Evolutionary conservation across 495 filamentous ascomycete species (phyloP).

Genomic region (Trypethelium eluteriae): DNA sequence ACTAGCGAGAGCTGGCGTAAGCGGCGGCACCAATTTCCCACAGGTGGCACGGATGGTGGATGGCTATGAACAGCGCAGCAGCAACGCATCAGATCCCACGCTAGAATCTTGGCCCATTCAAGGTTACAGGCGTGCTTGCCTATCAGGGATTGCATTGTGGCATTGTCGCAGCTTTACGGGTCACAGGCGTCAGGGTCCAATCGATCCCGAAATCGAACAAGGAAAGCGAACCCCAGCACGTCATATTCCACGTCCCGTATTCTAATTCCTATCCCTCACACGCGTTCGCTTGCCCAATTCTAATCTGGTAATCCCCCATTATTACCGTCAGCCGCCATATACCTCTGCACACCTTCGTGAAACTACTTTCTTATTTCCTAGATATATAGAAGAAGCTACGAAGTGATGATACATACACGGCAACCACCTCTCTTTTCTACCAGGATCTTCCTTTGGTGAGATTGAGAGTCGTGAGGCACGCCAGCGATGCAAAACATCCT

Average conservation of each 20-base stretch:
- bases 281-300: too few species aligned
- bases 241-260: neutral
- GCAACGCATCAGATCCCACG: neutral
- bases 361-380: too few species aligned
- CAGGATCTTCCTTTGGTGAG: neutral
- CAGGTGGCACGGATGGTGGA: neutral
- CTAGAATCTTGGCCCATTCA: neutral
- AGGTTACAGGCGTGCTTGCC: neutral
- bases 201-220: neutral
- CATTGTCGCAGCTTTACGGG: neutral
- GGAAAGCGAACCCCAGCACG: neutral
- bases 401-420: neutral
- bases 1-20: slow-evolving; percentile 5
- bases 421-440: neutral
- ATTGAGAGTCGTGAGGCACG: neutral
- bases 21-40: neutral
- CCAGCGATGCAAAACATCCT: slow-evolving; percentile 3
- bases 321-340: too few species aligned
- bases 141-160: neutral
- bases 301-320: too few species aligned
- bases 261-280: too few species aligned
- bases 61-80: slow-evolving; percentile 1
- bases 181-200: neutral
- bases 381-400: too few species aligned
- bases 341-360: too few species aligned